phyloP scores from a whole-genome alignment of 768 basidiomycete species.

The Nidula microcarpa region DNA sequence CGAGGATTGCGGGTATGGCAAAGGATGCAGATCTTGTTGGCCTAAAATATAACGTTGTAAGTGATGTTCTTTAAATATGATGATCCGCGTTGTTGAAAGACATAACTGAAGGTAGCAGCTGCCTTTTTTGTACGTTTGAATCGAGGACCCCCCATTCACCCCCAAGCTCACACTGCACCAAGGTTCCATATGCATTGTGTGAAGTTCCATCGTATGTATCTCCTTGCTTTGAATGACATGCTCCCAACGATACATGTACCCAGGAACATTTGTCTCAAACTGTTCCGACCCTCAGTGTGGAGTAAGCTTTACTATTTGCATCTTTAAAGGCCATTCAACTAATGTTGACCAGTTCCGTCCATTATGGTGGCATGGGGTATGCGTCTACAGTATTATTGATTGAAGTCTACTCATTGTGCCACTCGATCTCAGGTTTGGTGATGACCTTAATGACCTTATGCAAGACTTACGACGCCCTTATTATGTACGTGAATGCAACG shows the following conservation, averaged over 20 bases:
- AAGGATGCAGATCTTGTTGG: constrained; percentile 22
- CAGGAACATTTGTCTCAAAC: constrained; percentile 28
- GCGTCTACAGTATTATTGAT: background rate
- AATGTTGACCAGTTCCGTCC: constrained; percentile 18
- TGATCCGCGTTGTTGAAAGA: background rate
- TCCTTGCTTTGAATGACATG: background rate
- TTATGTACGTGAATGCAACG: constrained; percentile 14
- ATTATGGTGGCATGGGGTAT: constrained; percentile 29
- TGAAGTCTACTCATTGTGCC: background rate
- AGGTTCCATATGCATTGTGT: constrained; percentile 24
- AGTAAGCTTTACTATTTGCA: constrained; percentile 13
- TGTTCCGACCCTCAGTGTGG: constrained; percentile 25
- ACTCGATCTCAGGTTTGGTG: constrained; percentile 11
- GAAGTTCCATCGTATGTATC: constrained; percentile 28
- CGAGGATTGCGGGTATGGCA: constrained; percentile 29
- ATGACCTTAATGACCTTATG: constrained; percentile 30
- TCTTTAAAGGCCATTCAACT: background rate
- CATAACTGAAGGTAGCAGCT: constrained; percentile 20
- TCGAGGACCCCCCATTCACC: background rate
- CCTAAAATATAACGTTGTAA: constrained; percentile 29
- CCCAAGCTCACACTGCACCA: background rate
- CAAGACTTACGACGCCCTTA: constrained; percentile 23
- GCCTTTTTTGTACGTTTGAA: constrained; percentile 25
- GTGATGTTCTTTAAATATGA: constrained; percentile 2
- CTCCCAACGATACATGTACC: background rate